phyloP scores from a whole-genome alignment of 2,329 filamentous ascomycete species.

The Chaetothyriales sp. region DNA sequence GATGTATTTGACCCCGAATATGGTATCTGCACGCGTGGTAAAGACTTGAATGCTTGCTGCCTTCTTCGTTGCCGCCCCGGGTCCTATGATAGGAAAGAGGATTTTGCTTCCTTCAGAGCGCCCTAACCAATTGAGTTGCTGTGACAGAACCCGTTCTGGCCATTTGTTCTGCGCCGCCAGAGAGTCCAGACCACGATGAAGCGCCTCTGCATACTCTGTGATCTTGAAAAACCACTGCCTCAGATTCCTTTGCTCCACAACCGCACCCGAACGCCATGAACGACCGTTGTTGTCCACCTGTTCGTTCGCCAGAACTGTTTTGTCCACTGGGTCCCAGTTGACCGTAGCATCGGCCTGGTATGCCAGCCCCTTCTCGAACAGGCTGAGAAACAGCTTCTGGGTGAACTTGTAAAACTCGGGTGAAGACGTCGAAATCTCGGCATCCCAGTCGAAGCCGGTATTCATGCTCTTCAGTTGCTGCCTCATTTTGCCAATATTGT shows the following conservation, averaged over 20 bases:
- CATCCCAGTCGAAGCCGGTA: conserved; percentile 68
- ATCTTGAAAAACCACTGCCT: conserved; percentile 88
- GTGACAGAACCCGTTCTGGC: conserved; percentile 69
- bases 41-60: conserved; percentile 42
- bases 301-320: conserved; percentile 82
- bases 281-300: conserved; percentile 72
- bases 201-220: conserved; percentile 59
- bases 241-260: conserved; percentile 81
- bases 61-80: conserved; percentile 14
- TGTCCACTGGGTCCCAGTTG: conserved; percentile 82
- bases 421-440: conserved; percentile 70
- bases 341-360: conserved; percentile 74
- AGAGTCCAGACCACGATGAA: conserved; percentile 57
- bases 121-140: conserved; percentile 83
- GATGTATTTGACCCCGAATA: conserved; percentile 77
- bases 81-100: conserved; percentile 47
- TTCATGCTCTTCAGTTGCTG: conserved; percentile 67
- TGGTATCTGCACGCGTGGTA: conserved; percentile 71
- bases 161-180: conserved; percentile 53
- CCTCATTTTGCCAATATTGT: conserved; percentile 77
- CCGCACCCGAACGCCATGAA: conserved; percentile 75
- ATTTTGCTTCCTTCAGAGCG: conserved; percentile 61
- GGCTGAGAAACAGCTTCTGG: conserved; percentile 67
- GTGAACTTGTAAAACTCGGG: conserved; percentile 82
- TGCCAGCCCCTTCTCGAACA: conserved; percentile 60